Base-by-base conservation (phyloP, 495 filamentous ascomycete species). In the Penicillium ucsense region DNA sequence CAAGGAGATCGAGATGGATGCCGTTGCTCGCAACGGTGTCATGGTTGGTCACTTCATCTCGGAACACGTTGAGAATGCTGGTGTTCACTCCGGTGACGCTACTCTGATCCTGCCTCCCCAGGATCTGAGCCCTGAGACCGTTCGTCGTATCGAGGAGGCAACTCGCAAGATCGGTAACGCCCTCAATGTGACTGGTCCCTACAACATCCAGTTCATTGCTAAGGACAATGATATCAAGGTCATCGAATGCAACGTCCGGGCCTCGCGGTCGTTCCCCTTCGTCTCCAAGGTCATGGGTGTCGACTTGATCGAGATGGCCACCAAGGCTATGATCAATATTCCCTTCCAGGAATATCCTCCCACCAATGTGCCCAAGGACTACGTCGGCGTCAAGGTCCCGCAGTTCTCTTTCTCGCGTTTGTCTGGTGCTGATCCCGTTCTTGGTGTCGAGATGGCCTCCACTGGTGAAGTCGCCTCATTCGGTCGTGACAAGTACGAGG, bases 181-280 rank as follows among this genome's bases (percentile, higher is more conserved):
- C 30, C 80, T 98, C 27, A 95, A 97, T 57, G 85, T 98, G 41
- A 97, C 92, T 36, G 92, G 92, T 38, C 92, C 92, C 20, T 95
- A 84, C 78, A 98, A 98, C 70, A 98, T 98, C 51, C 92, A 98
- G 66, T 98, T 98, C 71, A 98, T 98, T 56, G 92, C 92, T 44
- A 98, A 98, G 73, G 89, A 97, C 65, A 96, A 97, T 60, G 92
- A 96, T 55, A 97, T 98, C 71, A 98, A 97, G 75, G 92, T 62
- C 51, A 98, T 98, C 52, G 92, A 98, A 69, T 98, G 92, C 69
- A 98, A 98, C 60, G 92, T 97, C 37, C 81, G 92, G 43, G 92
- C 92, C 12, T 96, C 92, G 38, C 80, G 92, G 42, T 96, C 91
- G 1, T 97, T 97, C 74, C 92, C 92, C 31, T 98, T 98, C 64